Evolutionary conservation across 805 yeast species (phyloP), one percentile per base, ranked within the genome.

Genomic region (Isabelozyma heimii): DNA sequence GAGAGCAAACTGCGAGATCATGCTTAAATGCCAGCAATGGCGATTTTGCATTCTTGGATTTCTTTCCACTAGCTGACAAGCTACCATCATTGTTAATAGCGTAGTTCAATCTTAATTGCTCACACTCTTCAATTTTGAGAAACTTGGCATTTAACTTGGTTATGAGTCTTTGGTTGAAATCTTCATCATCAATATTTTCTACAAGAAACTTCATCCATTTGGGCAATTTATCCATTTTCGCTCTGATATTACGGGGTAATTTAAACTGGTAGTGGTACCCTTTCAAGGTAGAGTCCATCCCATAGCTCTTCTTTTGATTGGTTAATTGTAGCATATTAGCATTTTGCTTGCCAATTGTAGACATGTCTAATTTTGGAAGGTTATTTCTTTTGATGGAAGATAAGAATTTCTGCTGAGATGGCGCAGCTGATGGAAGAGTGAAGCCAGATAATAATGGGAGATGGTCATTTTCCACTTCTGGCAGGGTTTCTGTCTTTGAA

Each of bases 381-480:
- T 26, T 40, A 44, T 63, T 69, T 41, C 63, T 70, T 47, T 70
- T 70, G 48, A 73, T 65, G 0, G 72, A 62, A 41, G 67, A 61
- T 15, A 73, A 58, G 45, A 73, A 66, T 52, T 66, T 69, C 43
- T 62, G 66, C 42, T 64, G 62, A 17, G 68, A 60, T 28, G 72
- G 69, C 3, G 73, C 65, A 3, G 72, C 66, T 5, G 74, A 62
- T 4, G 80, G 80, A 26, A 75, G 57, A 9, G 71, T 63, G 55
- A 75, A 75, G 1, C 79, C 77, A 0, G 76, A 65, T 20, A 75
- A 57, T 37, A 39, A 39, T 12, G 43, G 44, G 20, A 27, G 14
- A 27, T 27, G 35, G 13, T 42, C 44, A 10, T 40, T 14, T 12
- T 42, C 44, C 35, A 30, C 35, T 20, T 20, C 24, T 20, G 24